These are phyloP conservation scores for Cinchona pubescens DNA, from an alignment of 257 asterid species.

Conservation along the genomic window DNA sequence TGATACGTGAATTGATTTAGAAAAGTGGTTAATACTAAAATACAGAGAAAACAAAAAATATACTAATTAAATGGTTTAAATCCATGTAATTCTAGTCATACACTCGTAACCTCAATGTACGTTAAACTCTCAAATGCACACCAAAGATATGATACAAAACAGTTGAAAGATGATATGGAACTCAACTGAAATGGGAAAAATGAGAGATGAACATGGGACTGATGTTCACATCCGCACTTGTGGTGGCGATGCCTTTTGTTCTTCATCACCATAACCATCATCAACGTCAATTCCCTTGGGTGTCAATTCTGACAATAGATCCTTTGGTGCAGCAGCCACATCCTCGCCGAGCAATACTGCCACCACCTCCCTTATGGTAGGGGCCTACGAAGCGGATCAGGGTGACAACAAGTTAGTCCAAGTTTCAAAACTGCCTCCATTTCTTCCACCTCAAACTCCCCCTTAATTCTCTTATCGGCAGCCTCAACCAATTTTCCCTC, in stretches of 20 bases:
- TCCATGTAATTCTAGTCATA: neutral
- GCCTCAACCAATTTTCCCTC: constrained; percentile 52
- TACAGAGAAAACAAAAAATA: neutral
- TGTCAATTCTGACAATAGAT: constrained; percentile 41
- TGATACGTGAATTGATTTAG: no score
- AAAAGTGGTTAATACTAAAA: neutral
- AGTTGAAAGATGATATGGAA: neutral
- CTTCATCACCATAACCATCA: constrained; percentile 28
- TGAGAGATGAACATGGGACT: neutral
- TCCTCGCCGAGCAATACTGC: constrained; percentile 59
- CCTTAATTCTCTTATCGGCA: constrained; percentile 62
- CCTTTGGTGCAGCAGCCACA: constrained; percentile 41
- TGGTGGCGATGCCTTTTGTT: constrained; percentile 15
- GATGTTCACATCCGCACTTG: constrained; percentile 38
- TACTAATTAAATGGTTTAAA: neutral
- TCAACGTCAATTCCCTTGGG: constrained; percentile 17
- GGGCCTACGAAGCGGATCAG: constrained; percentile 75
- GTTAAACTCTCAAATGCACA: neutral
- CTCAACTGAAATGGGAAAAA: neutral
- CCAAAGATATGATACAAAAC: neutral
- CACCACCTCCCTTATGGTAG: constrained; percentile 66
- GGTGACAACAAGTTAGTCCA: constrained; percentile 77
- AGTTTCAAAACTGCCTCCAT: constrained; percentile 70
- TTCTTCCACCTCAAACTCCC: constrained; percentile 57
- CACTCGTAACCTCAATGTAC: neutral